phyloP scores from a whole-genome alignment of 1,284 basidiomycete genomes.

The Microbotryum silenes-acaulis region DNA sequence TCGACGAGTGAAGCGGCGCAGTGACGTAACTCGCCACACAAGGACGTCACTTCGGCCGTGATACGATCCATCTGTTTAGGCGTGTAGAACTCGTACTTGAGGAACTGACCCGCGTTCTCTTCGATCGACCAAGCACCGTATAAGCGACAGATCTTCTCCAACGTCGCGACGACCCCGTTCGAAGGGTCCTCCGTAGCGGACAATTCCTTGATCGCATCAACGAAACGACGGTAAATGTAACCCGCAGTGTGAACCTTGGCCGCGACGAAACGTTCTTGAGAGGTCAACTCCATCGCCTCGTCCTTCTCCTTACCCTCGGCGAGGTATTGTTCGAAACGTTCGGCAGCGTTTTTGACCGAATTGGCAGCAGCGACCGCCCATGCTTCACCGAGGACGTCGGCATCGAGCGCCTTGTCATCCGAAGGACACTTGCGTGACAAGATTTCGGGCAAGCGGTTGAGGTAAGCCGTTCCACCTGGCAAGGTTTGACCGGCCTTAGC shows the following conservation, averaged over 20 bases:
- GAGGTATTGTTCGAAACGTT: slow-evolving; percentile 44
- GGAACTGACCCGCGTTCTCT: slow-evolving; percentile 51
- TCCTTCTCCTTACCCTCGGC: slow-evolving; percentile 47
- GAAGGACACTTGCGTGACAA: slow-evolving; percentile 43
- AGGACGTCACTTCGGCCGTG: slow-evolving; percentile 42
- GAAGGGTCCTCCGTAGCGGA: slow-evolving; percentile 35
- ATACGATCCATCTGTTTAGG: slow-evolving; percentile 32
- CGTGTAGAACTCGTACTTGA: slow-evolving; percentile 43
- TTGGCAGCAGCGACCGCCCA: slow-evolving; percentile 50
- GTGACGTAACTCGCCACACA: slow-evolving; percentile 47
- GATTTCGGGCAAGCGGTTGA: slow-evolving; percentile 43
- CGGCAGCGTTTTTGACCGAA: slow-evolving; percentile 49
- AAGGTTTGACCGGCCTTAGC: slow-evolving; percentile 45
- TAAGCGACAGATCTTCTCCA: slow-evolving; percentile 39
- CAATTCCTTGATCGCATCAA: slow-evolving; percentile 41
- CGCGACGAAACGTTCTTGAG: slow-evolving; percentile 50
- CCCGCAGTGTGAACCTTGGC: slow-evolving; percentile 46
- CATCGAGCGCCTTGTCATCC: slow-evolving; percentile 23
- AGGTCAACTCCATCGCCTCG: slow-evolving; percentile 50
- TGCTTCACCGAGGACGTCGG: slow-evolving; percentile 46
- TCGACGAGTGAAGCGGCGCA: slow-evolving; percentile 50
- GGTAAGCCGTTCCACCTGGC: slow-evolving; percentile 47
- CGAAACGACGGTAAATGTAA: slow-evolving; percentile 40
- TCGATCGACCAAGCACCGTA: slow-evolving; percentile 53
- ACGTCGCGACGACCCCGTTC: slow-evolving; percentile 40